These are phyloP conservation scores for Hypoxylon fragiforme DNA, from an alignment of 495 filamentous ascomycete species.

Conservation along the genomic window DNA sequence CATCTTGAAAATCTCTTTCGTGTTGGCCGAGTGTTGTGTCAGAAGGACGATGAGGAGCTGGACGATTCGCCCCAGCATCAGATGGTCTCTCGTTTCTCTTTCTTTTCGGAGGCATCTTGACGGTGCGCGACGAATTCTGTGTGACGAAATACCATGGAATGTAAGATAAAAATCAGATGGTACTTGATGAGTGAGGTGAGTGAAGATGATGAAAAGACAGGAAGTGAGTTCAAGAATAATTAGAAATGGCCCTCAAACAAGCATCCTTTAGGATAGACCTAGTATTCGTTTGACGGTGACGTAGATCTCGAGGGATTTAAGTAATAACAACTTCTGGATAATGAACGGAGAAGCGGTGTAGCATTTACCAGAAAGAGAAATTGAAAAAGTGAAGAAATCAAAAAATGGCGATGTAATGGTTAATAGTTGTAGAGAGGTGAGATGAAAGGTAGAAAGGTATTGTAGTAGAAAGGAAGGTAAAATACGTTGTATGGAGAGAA, in stretches of 20 bases:
- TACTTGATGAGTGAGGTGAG: neutral
- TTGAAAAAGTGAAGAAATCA: constrained; percentile 3
- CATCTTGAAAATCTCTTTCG: constrained; percentile 50
- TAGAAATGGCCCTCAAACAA: constrained; percentile 13
- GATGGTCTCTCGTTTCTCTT: constrained; percentile 54
- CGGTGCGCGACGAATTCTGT: constrained; percentile 16
- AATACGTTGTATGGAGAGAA: constrained; percentile 6
- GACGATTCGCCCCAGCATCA: constrained; percentile 49
- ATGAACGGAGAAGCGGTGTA: constrained; percentile 3
- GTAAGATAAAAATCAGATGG: constrained; percentile 7
- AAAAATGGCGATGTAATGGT: constrained; percentile 6
- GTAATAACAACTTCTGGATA: neutral
- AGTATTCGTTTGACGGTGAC: constrained; percentile 8
- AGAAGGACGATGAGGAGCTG: constrained; percentile 56
- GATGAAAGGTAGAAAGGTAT: neutral
- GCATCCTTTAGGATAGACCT: constrained; percentile 14
- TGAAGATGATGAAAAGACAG: constrained; percentile 1
- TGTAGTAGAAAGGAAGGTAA: neutral
- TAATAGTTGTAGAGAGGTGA: neutral
- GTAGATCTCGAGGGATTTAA: neutral
- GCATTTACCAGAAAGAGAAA: constrained; percentile 12
- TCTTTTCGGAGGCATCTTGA: constrained; percentile 56
- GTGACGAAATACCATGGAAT: constrained; percentile 31
- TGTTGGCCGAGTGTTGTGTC: constrained; percentile 53
- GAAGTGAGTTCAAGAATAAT: neutral